Evolutionary conservation across 192 early-diverging fungal species (phyloP), one percentile per base, ranked within the genome.

Genomic region (Diversispora epigaea): DNA sequence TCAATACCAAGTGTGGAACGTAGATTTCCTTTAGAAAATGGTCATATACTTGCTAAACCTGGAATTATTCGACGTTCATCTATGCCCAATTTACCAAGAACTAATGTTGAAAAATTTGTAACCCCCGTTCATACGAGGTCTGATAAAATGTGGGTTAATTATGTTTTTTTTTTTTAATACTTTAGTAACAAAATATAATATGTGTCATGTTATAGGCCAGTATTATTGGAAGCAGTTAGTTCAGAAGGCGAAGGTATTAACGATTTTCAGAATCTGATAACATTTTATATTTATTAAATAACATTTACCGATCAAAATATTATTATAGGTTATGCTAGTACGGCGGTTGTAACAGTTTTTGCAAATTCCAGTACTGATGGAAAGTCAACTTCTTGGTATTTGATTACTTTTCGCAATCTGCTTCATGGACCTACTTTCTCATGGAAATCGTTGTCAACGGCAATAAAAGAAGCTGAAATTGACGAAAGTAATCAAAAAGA

Each of bases 321-420:
- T 40, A 64, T 44, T 64, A 44, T 64, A 70, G 32, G 54, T 15
- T n/a, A 6, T 11, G 1, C 19, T n/a, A 12, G 22, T 50, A 11
- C 12, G 46, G 56, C 70, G 6, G n/a, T 60, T 25, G 60, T 50
- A 10, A 72, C 55, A 7, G 70, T 72, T 46, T 61, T 72, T 44
- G 7, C 7, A n/a, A 15, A 15, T 43, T 19, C 70, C 11, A 25
- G 43, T 4, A 32, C 46, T 46, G 70, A 72, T 8, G 56, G 54
- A 72, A 72, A 72, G 11, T 4, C 19, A 43, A 44, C 47, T 60
- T 60, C 3, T 19, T 75, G 46, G 47, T 75, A 65, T 75, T 44
- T 75, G 7, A 22, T 75, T 49, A 55, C 57, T 32, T 75, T 75
- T 39, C 47, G 50, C 15, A 75, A 75, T 45, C 47, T 47, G 12